Conservation (phyloP, 75 land plant genomes). For the Pinus albicaulis region DNA sequence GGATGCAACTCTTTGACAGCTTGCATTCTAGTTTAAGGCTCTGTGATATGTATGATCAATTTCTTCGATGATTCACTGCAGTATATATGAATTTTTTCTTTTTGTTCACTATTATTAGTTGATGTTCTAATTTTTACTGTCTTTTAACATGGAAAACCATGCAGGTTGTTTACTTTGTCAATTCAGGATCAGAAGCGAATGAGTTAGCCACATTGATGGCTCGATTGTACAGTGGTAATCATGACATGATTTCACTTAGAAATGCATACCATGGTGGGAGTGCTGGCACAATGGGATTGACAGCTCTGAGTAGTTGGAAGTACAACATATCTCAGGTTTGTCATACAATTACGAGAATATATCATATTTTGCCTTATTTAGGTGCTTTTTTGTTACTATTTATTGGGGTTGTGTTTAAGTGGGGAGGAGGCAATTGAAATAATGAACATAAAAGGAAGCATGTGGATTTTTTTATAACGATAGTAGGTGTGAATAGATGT, state of each 20-base stretch:
- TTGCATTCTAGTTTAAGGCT: background rate
- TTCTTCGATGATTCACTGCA: background rate
- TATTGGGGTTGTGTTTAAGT: background rate
- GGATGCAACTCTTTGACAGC: background rate
- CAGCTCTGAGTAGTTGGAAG: constrained; percentile 94
- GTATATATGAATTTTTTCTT: background rate
- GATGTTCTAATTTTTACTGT: background rate
- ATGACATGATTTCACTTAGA: constrained; percentile 78
- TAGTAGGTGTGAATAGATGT: background rate
- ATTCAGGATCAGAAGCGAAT: constrained; percentile 97
- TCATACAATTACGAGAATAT: background rate
- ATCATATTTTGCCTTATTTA: background rate
- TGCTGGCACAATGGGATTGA: constrained; percentile 82
- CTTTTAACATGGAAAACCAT: constrained; percentile 11
- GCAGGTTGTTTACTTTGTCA: constrained; percentile 97
- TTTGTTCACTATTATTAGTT: background rate
- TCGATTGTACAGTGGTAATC: constrained; percentile 75
- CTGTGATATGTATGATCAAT: background rate
- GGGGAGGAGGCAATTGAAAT: background rate
- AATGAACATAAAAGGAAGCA: background rate
- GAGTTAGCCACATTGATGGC: constrained; percentile 98
- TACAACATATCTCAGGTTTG: constrained; percentile 86
- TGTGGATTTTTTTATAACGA: background rate
- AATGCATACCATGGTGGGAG: constrained; percentile 99
- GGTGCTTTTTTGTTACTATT: background rate